These are phyloP conservation scores for Teunomyces lycoperdinae DNA, from an alignment of 805 yeast genomes.

Conservation along the genomic window DNA sequence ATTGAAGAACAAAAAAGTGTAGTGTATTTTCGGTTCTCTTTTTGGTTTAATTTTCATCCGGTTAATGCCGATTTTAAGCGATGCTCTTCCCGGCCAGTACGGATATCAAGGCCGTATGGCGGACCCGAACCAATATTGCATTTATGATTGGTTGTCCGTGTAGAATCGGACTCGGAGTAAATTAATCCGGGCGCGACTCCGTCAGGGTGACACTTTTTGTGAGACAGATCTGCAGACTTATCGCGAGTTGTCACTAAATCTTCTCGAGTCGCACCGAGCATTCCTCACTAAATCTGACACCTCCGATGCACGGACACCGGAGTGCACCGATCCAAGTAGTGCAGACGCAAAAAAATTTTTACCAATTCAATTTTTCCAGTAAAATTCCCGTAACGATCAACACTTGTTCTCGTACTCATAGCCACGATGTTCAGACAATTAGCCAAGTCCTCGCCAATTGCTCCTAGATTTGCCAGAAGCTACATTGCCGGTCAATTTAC, in stretches of 20 bases:
- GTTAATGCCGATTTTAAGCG: not conserved
- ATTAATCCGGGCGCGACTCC: not conserved
- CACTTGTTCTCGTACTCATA: conserved; percentile 2
- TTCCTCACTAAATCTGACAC: conserved; percentile 4
- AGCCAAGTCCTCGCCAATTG: conserved; percentile 27
- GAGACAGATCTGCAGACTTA: not conserved
- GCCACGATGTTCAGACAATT: conserved; percentile 35
- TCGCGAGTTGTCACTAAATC: not conserved
- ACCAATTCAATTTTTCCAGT: conserved; percentile 1
- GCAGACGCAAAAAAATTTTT: conserved; percentile 11
- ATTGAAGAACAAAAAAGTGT: too few relatives aligned
- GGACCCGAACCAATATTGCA: not conserved
- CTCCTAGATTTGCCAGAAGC: conserved; percentile 26
- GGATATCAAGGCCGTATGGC: not conserved
- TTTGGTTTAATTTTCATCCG: not conserved
- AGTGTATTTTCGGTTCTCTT: too few relatives aligned
- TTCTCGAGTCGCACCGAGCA: conserved; percentile 6
- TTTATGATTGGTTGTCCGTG: conserved; percentile 1
- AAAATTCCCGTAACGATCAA: not conserved
- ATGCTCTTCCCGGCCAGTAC: not conserved
- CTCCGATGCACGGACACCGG: conserved; percentile 3
- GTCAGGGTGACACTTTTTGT: not conserved
- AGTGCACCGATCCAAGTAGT: conserved; percentile 6
- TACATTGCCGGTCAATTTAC: conserved; percentile 62
- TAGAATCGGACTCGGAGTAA: not conserved